Evolutionary conservation across 805 yeast genomes (phyloP), one percentile per base, ranked within the genome.

Genomic region (Cyberlindnera veronae): DNA sequence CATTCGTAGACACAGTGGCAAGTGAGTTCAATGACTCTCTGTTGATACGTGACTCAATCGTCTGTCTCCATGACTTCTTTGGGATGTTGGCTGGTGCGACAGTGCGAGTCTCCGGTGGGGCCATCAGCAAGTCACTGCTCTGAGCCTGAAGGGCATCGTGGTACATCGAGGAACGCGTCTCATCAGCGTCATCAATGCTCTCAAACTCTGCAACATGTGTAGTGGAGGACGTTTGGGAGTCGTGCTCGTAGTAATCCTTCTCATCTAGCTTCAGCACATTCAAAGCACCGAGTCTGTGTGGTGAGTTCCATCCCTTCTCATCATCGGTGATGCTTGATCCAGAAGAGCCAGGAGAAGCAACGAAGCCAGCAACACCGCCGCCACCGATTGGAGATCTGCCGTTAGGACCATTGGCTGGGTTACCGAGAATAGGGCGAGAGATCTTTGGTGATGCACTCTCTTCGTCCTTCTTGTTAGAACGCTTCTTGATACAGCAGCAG

Each of bases 1-100:
- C 91, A 36, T 82, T 86, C 1, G 96, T 87, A 23, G 90, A 80
- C 24, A 90, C 90, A 0, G 96, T 88, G 20, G 88, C 89, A 42
- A 84, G 54, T 0, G 96, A 85, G 28, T 74, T 75, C 41, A 77
- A 69, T 9, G 95, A 82, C 26, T 76, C 79, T 58, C 91, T 76
- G 33, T 76, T 49, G 37, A 53, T 50, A 14, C 40, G 47, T 7
- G 59, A 51, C 32, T 60, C 62, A 16, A 58, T 41, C 0, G 62
- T 60, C 31, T 63, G 63, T 54, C 89, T 68, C 90, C 90, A 83
- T 5, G 82, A 81, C 54, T 64, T 73, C 55, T 74, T 67, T 51
- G 69, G 56, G 39, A 61, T 23, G 10, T 44, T 33, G 17, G 43
- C 30, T 13, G 27, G 27, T 21, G 34, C 35, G 17, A 34, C 32